phyloP scores from a whole-genome alignment of 1,139 yeast species.

The Pichia sp. region DNA sequence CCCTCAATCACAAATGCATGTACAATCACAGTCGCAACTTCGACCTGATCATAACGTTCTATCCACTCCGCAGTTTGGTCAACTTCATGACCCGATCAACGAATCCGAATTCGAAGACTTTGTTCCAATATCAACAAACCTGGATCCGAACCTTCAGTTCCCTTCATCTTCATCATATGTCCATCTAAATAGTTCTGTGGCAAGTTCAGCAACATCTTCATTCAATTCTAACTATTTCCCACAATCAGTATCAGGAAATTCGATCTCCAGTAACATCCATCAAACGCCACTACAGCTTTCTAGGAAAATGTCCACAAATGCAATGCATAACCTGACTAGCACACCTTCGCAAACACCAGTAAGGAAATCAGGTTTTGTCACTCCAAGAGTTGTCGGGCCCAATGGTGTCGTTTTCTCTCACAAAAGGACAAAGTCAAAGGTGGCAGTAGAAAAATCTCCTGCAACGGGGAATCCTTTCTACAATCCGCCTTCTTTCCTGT shows the following conservation, averaged over 20 bases:
- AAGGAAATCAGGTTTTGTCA: slow-evolving; percentile 21
- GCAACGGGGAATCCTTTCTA: slow-evolving; percentile 43
- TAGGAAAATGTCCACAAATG: slow-evolving; percentile 10
- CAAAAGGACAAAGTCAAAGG: slow-evolving; percentile 37
- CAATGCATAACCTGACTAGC: slow-evolving; percentile 11
- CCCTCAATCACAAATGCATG: slow-evolving; percentile 1
- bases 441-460: slow-evolving; percentile 32
- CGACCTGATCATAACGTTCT: slow-evolving; percentile 2
- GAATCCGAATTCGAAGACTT: slow-evolving; percentile 22
- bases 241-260: slow-evolving; percentile 27
- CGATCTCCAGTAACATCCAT: slow-evolving; percentile 19
- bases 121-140: slow-evolving; percentile 26
- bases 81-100: slow-evolving; percentile 1
- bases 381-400: slow-evolving; percentile 21
- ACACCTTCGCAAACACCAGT: slow-evolving; percentile 29
- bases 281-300: slow-evolving; percentile 24
- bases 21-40: slow-evolving; percentile 2
- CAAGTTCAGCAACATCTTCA: slow-evolving; percentile 34
- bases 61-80: slow-evolving; percentile 7
- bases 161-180: slow-evolving; percentile 29
- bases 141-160: slow-evolving; percentile 24
- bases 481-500: slow-evolving; percentile 40
- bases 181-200: slow-evolving; percentile 34
- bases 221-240: slow-evolving; percentile 25
- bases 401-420: slow-evolving; percentile 24